Conservation (phyloP, 2,329 filamentous ascomycete genomes). For the Elsinoe necatrix region DNA sequence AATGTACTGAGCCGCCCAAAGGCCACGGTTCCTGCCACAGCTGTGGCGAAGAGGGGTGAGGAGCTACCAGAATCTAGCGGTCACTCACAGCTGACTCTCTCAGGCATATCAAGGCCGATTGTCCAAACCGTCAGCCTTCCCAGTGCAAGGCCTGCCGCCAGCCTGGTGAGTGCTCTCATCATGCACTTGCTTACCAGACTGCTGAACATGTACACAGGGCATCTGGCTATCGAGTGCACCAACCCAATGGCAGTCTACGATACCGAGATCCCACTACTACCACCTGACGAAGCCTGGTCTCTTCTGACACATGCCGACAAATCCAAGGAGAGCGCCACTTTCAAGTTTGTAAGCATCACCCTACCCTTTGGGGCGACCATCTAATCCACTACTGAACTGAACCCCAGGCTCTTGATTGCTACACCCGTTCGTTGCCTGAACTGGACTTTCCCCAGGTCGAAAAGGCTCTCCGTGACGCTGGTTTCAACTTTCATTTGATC, state of each 20-base stretch:
- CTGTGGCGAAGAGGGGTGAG: slow-evolving; percentile 47
- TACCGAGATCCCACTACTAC: slow-evolving; percentile 33
- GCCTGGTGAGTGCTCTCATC: slow-evolving; percentile 40
- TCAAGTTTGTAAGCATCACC: slow-evolving; percentile 41
- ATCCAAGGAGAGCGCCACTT: slow-evolving; percentile 53
- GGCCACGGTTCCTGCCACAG: slow-evolving; percentile 47
- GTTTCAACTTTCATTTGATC: slow-evolving; percentile 53
- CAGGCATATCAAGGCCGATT: slow-evolving; percentile 55
- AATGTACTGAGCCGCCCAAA: slow-evolving; percentile 38
- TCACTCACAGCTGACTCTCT: slow-evolving; percentile 12
- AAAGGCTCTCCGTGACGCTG: slow-evolving; percentile 46
- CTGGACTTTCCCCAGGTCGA: slow-evolving; percentile 56
- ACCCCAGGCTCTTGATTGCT: not conserved
- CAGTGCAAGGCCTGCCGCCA: slow-evolving; percentile 53
- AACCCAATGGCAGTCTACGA: slow-evolving; percentile 52
- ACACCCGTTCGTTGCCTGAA: slow-evolving; percentile 52
- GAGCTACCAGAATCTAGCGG: slow-evolving; percentile 8
- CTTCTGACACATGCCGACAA: slow-evolving; percentile 45
- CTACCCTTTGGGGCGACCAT: not conserved
- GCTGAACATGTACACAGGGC: slow-evolving; percentile 38
- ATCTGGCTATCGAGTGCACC: slow-evolving; percentile 49
- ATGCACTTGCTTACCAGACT: slow-evolving; percentile 7
- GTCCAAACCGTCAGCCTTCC: slow-evolving; percentile 49
- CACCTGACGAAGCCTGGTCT: slow-evolving; percentile 50
- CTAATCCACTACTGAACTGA: slow-evolving; percentile 31